Conservation (phyloP, 2,329 filamentous ascomycete genomes). For the Leptographium lundbergii region DNA sequence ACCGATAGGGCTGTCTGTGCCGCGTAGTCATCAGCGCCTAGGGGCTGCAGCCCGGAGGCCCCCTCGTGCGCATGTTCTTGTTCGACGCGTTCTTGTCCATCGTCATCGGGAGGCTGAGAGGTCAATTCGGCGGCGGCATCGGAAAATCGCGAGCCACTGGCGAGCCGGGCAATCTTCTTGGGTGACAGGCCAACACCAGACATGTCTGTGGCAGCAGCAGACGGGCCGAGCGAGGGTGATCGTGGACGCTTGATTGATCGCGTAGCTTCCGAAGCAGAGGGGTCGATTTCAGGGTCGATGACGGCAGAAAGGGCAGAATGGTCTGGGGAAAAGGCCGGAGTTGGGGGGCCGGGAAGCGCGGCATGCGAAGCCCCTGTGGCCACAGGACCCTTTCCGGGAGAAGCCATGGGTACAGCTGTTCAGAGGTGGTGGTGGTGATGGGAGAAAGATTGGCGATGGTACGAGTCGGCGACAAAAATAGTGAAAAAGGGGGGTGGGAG, state of each 20-base stretch:
- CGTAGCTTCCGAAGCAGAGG: slow-evolving; percentile 5
- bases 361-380: slow-evolving; percentile 36
- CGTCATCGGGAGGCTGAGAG: background rate
- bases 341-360: slow-evolving; percentile 17
- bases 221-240: slow-evolving; percentile 24
- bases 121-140: background rate
- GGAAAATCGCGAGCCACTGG: slow-evolving; percentile 14
- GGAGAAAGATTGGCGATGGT: background rate
- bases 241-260: slow-evolving; percentile 26
- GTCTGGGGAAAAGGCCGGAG: background rate
- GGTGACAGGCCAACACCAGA: slow-evolving; percentile 32
- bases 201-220: slow-evolving; percentile 15
- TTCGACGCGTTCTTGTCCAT: background rate
- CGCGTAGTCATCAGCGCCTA: slow-evolving; percentile 37
- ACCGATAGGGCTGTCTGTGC: slow-evolving; percentile 33
- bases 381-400: slow-evolving; percentile 35
- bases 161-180: slow-evolving; percentile 40
- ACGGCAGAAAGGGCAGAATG: slow-evolving; percentile 15
- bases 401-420: slow-evolving; percentile 19
- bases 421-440: background rate
- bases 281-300: slow-evolving; percentile 19
- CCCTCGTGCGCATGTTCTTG: background rate
- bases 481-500: background rate
- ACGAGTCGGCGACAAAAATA: background rate
- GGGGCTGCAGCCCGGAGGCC: background rate